phyloP scores from a whole-genome alignment of 352 stramenopile species.

The Pythium scleroteichum region DNA sequence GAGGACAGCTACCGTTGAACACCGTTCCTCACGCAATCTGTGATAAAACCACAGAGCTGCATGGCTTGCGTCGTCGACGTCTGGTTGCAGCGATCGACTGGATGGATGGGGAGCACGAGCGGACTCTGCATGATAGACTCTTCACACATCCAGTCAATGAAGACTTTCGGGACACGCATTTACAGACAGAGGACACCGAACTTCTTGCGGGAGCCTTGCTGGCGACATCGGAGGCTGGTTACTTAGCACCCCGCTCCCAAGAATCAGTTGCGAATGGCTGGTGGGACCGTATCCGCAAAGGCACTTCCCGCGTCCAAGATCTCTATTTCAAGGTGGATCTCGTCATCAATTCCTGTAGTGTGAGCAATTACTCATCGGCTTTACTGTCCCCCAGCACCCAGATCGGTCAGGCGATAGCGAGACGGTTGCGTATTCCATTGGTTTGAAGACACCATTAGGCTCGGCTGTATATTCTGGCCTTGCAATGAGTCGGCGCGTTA shows the following conservation, averaged over 20 bases:
- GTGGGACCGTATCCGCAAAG: slow-evolving; percentile 10
- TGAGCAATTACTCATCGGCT: too few species aligned
- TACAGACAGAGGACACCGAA: not conserved
- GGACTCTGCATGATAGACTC: not conserved
- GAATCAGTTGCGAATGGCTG: not conserved
- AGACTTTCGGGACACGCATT: slow-evolving; percentile 7
- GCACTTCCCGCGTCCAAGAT: slow-evolving; percentile 2
- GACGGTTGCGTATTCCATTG: slow-evolving; percentile 4
- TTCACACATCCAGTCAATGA: slow-evolving; percentile 1
- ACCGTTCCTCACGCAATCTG: not conserved
- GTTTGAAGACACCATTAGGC: not conserved
- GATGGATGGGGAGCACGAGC: not conserved
- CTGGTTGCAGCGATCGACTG: not conserved
- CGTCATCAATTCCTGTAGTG: not conserved
- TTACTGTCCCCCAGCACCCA: not conserved
- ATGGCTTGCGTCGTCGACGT: not conserved
- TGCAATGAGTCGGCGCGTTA: slow-evolving; percentile 3
- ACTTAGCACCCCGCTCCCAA: slow-evolving; percentile 3
- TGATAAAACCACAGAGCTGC: not conserved
- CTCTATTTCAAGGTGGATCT: slow-evolving; percentile 7
- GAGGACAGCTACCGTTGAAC: not conserved
- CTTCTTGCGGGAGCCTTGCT: not conserved
- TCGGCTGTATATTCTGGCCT: slow-evolving; percentile 6
- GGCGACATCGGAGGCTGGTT: not conserved
- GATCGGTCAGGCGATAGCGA: slow-evolving; percentile 1